A percentile compares a stretch with the other conserved stretches of the same genome.
Evolutionary conservation across 1,284 basidiomycete species (phyloP).

Genomic region (Chalciporus piperatoides): DNA sequence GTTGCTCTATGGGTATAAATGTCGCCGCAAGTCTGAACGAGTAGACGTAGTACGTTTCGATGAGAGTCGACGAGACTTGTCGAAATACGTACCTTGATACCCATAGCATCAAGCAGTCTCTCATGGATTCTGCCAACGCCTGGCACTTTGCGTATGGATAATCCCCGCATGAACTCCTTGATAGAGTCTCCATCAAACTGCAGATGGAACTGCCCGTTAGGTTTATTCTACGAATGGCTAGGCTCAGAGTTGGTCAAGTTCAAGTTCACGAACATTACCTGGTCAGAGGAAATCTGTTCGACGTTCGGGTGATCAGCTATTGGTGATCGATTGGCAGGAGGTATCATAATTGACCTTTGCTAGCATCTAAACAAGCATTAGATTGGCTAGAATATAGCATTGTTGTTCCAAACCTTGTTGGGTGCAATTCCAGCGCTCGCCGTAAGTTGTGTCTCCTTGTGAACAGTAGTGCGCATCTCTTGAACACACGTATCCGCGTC

Average conservation of each 20-base stretch:
- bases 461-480: conserved; percentile 70
- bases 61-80: not conserved
- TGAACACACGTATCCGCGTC: conserved; percentile 72
- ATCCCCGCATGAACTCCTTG: conserved; percentile 67
- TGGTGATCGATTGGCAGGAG: not conserved
- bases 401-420: conserved; percentile 56
- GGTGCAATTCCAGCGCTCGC: conserved; percentile 93
- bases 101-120: conserved; percentile 79
- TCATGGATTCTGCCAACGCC: conserved; percentile 89
- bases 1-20: conserved; percentile 71
- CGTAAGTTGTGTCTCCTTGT: conserved; percentile 78
- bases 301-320: conserved; percentile 8
- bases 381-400: conserved; percentile 10
- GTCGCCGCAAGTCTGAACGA: conserved; percentile 76
- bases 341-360: conserved; percentile 61
- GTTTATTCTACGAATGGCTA: conserved; percentile 69
- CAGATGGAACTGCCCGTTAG: conserved; percentile 85
- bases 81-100: conserved; percentile 62
- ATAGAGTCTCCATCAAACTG: conserved; percentile 65
- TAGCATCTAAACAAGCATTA: conserved; percentile 49
- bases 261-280: conserved; percentile 39
- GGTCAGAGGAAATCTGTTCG: conserved; percentile 88
- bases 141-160: conserved; percentile 80
- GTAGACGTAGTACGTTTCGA: conserved; percentile 2
- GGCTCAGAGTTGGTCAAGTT: conserved; percentile 1